Evolutionary conservation across 2,329 filamentous ascomycete genomes (phyloP), one percentile per base, ranked within the genome.

Genomic region (Cryphonectria carpinicola): DNA sequence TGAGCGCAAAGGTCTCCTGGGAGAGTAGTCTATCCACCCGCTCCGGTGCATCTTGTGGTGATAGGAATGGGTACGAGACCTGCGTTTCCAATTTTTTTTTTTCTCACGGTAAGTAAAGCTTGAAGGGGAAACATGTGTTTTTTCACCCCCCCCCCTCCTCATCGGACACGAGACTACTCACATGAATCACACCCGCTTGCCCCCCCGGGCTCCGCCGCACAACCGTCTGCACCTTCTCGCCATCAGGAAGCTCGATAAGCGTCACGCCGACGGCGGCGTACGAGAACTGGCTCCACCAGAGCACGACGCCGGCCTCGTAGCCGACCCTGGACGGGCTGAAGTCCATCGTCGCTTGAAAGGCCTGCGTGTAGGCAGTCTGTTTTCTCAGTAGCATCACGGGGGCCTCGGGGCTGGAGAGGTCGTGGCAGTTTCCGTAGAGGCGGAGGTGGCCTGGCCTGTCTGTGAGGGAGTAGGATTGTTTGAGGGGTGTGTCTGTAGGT

Each of bases 371-470:
- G 0, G 82, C 80, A 0, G 79, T 82, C 74, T 89, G 87, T 70
- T 89, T 89, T 11, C 87, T 81, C 2, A 89, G 76, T 3, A 89
- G 81, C 73, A 88, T 80, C 0, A 86, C 84, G 0, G 87, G 86
- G 28, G 82, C 82, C 25, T 84, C 82, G 0, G 87, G 85, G 14
- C 81, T 82, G 0, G 81, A 82, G 0, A 89, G 80, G 5, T 82
- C 81, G 71, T 86, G 89, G 11, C 85, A 84, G 19, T 84, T 84
- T 0, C 87, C 87, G 70, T 84, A 82, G 0, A 89, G 75, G 4
- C 85, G 82, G 1, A 89, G 77, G 64, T 79, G 76, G 0, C 81
- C 81, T 0, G 82, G 81, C 1, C 80, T 78, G 49, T 84, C 83
- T 0, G 78, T 81, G 39, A 89, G 78, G 0, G 82, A 85, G 72